These are phyloP conservation scores for Aspergillus floridensis DNA, from an alignment of 2,329 filamentous ascomycete genomes.

Conservation along the genomic window DNA sequence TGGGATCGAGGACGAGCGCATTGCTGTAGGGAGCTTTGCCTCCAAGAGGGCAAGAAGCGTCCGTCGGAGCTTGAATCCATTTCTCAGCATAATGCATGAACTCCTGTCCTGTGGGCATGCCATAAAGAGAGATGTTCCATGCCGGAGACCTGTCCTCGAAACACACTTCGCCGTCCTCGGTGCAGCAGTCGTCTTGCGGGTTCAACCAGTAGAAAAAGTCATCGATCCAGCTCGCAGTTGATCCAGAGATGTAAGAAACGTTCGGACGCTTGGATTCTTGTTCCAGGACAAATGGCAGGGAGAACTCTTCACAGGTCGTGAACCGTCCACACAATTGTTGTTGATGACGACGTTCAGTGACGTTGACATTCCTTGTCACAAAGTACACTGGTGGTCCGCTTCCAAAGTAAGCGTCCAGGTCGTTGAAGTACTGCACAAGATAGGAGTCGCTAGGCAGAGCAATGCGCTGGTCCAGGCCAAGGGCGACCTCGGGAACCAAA, in stretches of 20 bases:
- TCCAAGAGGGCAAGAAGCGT: slow-evolving; percentile 79
- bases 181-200: slow-evolving; percentile 74
- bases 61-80: slow-evolving; percentile 78
- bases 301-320: slow-evolving; percentile 79
- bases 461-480: slow-evolving; percentile 91
- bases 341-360: slow-evolving; percentile 72
- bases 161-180: slow-evolving; percentile 69
- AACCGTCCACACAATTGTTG: slow-evolving; percentile 88
- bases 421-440: slow-evolving; percentile 93
- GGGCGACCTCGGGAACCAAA: slow-evolving; percentile 75
- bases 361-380: slow-evolving; percentile 77
- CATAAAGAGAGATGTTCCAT: slow-evolving; percentile 85
- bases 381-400: slow-evolving; percentile 95
- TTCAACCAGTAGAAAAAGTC: slow-evolving; percentile 98
- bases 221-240: slow-evolving; percentile 92
- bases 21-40: slow-evolving; percentile 84
- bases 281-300: slow-evolving; percentile 85
- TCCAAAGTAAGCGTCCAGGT: slow-evolving; percentile 88
- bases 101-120: slow-evolving; percentile 92
- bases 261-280: slow-evolving; percentile 88
- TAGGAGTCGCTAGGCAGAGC: slow-evolving; percentile 93
- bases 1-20: slow-evolving; percentile 73
- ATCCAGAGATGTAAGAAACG: slow-evolving; percentile 81
- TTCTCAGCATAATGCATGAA: slow-evolving; percentile 82
- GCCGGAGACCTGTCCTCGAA: slow-evolving; percentile 73